phyloP scores from a whole-genome alignment of 768 basidiomycete genomes.

The Paxillus involutus region DNA sequence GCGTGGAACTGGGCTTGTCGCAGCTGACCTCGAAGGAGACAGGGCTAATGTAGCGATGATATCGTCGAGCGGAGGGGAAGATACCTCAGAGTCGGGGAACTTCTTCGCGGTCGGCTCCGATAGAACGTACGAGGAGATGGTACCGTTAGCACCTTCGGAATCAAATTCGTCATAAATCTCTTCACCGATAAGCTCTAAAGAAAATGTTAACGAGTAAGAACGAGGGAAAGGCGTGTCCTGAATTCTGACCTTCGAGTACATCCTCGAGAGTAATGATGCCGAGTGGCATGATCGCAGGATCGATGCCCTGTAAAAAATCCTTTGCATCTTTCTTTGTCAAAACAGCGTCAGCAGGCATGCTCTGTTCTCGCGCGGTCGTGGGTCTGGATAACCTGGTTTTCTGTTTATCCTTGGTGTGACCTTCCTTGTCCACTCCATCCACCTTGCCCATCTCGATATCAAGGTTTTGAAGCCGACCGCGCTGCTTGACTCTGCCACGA shows the following conservation, averaged over 20 bases:
- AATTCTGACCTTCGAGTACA: constrained; percentile 76
- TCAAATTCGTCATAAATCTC: constrained; percentile 94
- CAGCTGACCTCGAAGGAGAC: constrained; percentile 6
- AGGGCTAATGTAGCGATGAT: not conserved
- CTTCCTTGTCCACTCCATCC: constrained; percentile 14
- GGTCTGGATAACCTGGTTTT: constrained; percentile 30
- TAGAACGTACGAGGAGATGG: constrained; percentile 43
- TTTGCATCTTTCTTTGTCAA: constrained; percentile 71
- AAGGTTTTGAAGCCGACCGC: constrained; percentile 6
- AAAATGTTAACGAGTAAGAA: constrained; percentile 1
- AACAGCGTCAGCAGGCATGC: constrained; percentile 87
- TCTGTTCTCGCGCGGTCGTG: constrained; percentile 65
- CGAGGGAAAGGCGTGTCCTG: constrained; percentile 1
- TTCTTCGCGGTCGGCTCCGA: constrained; percentile 31
- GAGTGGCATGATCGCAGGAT: constrained; percentile 79
- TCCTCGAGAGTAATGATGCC: constrained; percentile 95
- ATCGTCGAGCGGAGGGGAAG: constrained; percentile 3
- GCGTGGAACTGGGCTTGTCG: constrained; percentile 32
- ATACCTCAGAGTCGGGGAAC: constrained; percentile 23
- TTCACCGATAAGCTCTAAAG: constrained; percentile 82
- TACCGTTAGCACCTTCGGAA: constrained; percentile 66
- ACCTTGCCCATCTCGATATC: constrained; percentile 26
- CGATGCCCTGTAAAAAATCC: constrained; percentile 83
- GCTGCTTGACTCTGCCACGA: constrained; percentile 8
- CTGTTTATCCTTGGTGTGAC: constrained; percentile 19